Evolutionary conservation across 2,329 filamentous ascomycete genomes (phyloP).

Genomic region (Curvularia eragrostidis): DNA sequence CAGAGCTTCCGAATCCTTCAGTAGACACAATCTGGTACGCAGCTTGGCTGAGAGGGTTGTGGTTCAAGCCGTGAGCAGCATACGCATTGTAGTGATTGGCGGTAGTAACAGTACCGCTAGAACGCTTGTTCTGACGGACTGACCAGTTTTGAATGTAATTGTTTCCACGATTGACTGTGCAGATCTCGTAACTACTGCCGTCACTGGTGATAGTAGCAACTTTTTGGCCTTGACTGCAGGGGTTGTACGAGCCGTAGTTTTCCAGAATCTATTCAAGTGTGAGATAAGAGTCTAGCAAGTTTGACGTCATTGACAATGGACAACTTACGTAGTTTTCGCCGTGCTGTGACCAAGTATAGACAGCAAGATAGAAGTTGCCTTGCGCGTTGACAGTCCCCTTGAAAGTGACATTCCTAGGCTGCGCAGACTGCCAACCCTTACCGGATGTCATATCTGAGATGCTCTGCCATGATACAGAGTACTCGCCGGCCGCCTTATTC

Average conservation of each 20-base stretch:
- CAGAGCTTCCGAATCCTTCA: neutral
- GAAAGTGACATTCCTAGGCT: conserved; percentile 1
- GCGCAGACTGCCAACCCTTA: conserved; percentile 1
- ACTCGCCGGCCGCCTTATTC: neutral
- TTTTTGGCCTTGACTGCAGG: neutral
- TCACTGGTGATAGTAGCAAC: neutral
- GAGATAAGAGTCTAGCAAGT: neutral
- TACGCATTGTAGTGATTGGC: conserved; percentile 2
- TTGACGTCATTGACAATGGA: neutral
- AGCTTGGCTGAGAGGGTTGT: conserved; percentile 1
- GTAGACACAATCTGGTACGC: conserved; percentile 1
- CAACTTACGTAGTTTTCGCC: conserved; percentile 1
- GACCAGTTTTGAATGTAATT: conserved; percentile 4
- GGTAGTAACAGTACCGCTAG: conserved; percentile 1
- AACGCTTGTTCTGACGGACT: conserved; percentile 1
- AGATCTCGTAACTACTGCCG: neutral
- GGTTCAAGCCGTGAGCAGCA: neutral
- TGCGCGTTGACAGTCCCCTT: neutral
- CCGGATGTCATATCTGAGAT: conserved; percentile 1
- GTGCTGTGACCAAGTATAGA: conserved; percentile 1
- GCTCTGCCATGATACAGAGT: neutral
- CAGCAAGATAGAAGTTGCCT: conserved; percentile 1
- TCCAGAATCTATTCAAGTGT: neutral
- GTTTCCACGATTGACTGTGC: neutral
- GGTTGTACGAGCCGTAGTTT: conserved; percentile 1